Evolutionary conservation across 192 early-diverging fungal genomes (phyloP), one percentile per base, ranked within the genome.

Genomic region (Endogone sp.): DNA sequence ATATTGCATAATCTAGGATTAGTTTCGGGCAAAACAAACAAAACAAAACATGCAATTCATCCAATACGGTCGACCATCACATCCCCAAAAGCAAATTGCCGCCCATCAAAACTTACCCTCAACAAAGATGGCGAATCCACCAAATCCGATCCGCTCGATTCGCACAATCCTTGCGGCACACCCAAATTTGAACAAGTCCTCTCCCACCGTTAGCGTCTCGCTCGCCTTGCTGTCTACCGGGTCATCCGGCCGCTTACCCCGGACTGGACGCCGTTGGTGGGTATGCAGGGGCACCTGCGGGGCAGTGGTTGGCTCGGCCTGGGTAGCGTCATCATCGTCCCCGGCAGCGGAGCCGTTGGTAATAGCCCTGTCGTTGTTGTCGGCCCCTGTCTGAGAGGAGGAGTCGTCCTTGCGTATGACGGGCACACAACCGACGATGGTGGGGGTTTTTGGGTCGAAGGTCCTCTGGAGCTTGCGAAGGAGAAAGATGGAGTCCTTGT

Each of bases 51-150:
- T 21, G 32, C 28, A 25, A 6, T 32, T 21, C 2, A 27, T 64
- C 20, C 56, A 62, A 62, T 16, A 10, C 3, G 57, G 24, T 8
- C 4, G 57, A 29, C 10, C 21, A 59, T 29, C 24, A 65, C 27
- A 25, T n/a, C 66, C 16, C 16, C 20, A 25, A 55, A 3, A 24
- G 26, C 9, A 30, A n/a, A n/a, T n/a, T n/a, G n/a, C n/a, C n/a
- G n/a, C n/a, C n/a, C n/a, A n/a, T n/a, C n/a, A n/a, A n/a, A 22
- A 23, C 23, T 64, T 55, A 75, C 91, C 91, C 82, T 93, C 91
- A 4, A 91, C 77, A 64, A 88, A 83, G 2, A 89, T 85, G 10
- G 77, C 68, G 68, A 90, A 91, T 20, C 83, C 82, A 28, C 85
- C 86, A 31, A 81, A 79, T 8, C 82, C 82, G 29, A 80, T 74